A percentile compares a stretch with the other conserved stretches of the same genome.
These are phyloP conservation scores for Nicotiana attenuata DNA, from an alignment of 257 asterid genomes.

Conservation along the genomic window DNA sequence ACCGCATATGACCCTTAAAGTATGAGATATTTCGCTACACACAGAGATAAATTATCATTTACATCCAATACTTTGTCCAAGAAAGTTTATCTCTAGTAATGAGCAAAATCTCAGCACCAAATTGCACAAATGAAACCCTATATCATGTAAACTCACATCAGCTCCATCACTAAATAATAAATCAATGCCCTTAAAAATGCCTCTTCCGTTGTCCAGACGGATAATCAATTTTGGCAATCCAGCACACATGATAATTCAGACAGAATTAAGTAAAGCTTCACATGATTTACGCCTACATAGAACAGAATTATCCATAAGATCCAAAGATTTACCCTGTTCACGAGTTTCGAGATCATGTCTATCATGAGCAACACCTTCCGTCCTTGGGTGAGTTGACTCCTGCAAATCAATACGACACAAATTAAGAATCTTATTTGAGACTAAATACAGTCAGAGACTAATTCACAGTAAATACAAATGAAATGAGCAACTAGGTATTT, in stretches of 20 bases:
- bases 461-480: background rate
- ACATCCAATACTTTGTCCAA: background rate
- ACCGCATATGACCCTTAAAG: background rate
- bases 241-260: background rate
- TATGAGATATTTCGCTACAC: background rate
- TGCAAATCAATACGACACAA: slow-evolving; percentile 19
- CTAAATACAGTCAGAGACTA: background rate
- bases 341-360: slow-evolving; percentile 85
- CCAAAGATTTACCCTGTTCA: slow-evolving; percentile 46
- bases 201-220: background rate
- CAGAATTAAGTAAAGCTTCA: background rate
- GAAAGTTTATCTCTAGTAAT: background rate
- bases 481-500: background rate
- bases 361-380: slow-evolving; percentile 83
- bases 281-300: background rate
- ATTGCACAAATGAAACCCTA: slow-evolving; percentile 3
- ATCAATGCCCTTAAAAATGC: background rate
- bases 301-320: background rate
- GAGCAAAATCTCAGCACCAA: background rate
- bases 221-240: background rate
- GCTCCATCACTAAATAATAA: background rate
- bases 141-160: background rate
- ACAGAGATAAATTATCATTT: background rate
- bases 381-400: slow-evolving; percentile 95
- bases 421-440: background rate